phyloP scores from a whole-genome alignment of 2,329 filamentous ascomycete species.

The Verticillium klebahnii region DNA sequence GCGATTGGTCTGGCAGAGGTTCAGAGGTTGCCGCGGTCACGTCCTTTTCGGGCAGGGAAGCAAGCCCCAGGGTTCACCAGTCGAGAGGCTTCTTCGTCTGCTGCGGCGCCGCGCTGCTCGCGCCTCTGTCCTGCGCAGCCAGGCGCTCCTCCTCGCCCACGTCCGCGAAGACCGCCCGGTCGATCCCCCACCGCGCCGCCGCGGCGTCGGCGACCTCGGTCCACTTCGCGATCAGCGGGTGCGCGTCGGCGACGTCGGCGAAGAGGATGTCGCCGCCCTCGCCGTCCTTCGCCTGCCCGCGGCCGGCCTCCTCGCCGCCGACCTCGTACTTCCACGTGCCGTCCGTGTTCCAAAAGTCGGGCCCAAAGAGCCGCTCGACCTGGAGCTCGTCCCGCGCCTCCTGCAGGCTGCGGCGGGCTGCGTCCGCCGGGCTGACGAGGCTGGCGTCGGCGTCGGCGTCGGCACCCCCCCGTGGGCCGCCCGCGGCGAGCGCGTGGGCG shows the following conservation, averaged over 20 bases:
- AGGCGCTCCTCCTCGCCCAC: constrained; percentile 24
- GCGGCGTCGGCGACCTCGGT: constrained; percentile 26
- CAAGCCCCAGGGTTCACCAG: constrained; percentile 24
- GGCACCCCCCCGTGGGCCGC: too few relatives aligned
- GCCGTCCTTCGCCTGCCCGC: constrained; percentile 24
- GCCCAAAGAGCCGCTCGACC: constrained; percentile 58
- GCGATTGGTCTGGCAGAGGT: not conserved
- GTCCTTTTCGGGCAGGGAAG: not conserved
- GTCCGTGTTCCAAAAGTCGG: constrained; percentile 63
- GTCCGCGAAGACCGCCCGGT: constrained; percentile 19
- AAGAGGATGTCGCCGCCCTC: constrained; percentile 45
- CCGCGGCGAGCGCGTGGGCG: constrained; percentile 36
- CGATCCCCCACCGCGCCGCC: constrained; percentile 27
- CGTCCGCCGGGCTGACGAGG: constrained; percentile 5
- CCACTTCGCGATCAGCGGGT: constrained; percentile 66
- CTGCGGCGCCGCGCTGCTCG: constrained; percentile 14
- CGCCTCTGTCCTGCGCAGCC: constrained; percentile 19
- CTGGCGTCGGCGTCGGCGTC: constrained; percentile 5
- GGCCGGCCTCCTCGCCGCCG: constrained; percentile 16
- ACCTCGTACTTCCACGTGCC: constrained; percentile 68
- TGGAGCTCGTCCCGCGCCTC: constrained; percentile 56
- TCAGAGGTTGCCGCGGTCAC: not conserved
- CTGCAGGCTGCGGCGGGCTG: constrained; percentile 26
- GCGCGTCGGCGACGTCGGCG: constrained; percentile 58
- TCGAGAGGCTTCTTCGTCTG: constrained; percentile 28